These are phyloP conservation scores for Phanerodontia chrysosporium DNA, from an alignment of 768 basidiomycete genomes.

Conservation along the genomic window DNA sequence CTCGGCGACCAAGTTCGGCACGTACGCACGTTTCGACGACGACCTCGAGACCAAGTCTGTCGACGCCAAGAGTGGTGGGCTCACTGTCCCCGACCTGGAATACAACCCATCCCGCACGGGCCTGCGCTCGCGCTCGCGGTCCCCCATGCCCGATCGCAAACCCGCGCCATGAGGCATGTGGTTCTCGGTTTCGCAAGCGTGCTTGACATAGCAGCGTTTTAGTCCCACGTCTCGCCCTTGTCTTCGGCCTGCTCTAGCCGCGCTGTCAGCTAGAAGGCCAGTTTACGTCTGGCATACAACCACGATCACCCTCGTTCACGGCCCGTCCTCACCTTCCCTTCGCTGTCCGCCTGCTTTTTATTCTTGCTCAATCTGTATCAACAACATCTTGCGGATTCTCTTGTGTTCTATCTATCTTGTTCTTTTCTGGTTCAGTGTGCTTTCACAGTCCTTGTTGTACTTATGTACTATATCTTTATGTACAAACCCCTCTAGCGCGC, in stretches of 20 bases:
- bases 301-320: not conserved
- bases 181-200: not conserved
- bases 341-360: not conserved
- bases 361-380: not conserved
- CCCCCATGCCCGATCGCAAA: constrained; percentile 9
- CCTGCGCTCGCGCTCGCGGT: constrained; percentile 8
- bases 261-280: too few relatives aligned
- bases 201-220: not conserved
- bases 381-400: not conserved
- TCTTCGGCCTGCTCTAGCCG: too few relatives aligned
- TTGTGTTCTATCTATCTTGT: not conserved
- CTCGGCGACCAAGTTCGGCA: not conserved
- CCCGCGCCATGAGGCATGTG: not conserved
- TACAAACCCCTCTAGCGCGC: not conserved
- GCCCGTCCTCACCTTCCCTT: too few relatives aligned
- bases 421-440: not conserved
- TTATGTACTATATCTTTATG: not conserved
- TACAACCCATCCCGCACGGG: not conserved
- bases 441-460: not conserved
- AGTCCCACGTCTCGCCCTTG: too few relatives aligned
- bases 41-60: not conserved
- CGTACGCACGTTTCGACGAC: constrained; percentile 9
- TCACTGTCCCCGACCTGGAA: not conserved
- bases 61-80: not conserved
- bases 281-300: not conserved